A percentile compares a stretch with the other conserved stretches of the same genome.
Conservation (phyloP, 805 yeast species). For the Starmerella vaccinii region DNA sequence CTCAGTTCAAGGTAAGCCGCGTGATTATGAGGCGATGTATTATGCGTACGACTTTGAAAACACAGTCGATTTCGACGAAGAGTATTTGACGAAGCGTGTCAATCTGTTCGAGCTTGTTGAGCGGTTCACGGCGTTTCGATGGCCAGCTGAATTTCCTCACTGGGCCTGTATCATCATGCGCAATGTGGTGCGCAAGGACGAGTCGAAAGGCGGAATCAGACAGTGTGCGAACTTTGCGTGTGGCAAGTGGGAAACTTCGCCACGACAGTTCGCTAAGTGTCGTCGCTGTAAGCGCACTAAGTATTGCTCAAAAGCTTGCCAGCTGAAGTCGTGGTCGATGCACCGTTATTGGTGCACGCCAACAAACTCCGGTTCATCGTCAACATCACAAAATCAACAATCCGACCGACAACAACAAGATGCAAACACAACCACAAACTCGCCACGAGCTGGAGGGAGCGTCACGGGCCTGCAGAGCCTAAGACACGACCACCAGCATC, state of each 20-base stretch:
- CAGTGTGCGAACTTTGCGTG: constrained; percentile 92
- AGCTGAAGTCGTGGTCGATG: constrained; percentile 79
- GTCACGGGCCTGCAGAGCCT: constrained; percentile 5
- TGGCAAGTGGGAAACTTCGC: constrained; percentile 86
- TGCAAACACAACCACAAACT: neutral
- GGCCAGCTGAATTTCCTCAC: constrained; percentile 73
- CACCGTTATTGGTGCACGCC: constrained; percentile 84
- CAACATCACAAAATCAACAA: constrained; percentile 6
- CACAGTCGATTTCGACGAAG: constrained; percentile 35
- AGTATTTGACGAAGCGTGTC: constrained; percentile 35
- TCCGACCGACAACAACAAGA: neutral
- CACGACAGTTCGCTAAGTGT: constrained; percentile 91
- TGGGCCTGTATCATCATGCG: constrained; percentile 99
- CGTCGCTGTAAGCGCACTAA: constrained; percentile 89
- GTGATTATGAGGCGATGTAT: constrained; percentile 4
- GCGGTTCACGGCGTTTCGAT: constrained; percentile 62
- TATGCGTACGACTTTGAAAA: constrained; percentile 29
- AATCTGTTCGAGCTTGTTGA: constrained; percentile 88
- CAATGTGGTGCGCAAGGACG: constrained; percentile 88
- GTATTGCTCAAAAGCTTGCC: constrained; percentile 89
- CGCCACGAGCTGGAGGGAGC: neutral
- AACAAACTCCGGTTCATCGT: constrained; percentile 14
- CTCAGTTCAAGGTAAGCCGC: neutral
- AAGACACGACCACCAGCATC: neutral
- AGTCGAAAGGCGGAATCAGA: constrained; percentile 64